Conservation (phyloP, 2,329 filamentous ascomycete species). For the Xylaria multiplex region DNA sequence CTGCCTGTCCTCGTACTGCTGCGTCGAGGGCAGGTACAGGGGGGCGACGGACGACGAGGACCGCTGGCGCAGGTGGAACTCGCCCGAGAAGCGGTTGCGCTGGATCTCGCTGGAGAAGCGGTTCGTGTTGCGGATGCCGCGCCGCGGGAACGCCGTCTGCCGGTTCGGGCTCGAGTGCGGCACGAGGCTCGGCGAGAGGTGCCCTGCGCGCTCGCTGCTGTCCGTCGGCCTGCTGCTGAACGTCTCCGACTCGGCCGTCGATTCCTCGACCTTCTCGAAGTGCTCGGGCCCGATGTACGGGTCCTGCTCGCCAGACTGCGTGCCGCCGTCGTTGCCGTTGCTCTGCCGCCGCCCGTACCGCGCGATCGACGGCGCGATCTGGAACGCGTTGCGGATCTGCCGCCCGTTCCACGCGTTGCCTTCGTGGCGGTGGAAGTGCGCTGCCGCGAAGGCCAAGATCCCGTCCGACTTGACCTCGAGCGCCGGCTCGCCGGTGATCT, state of each 20-base stretch:
- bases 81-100: conserved; percentile 31
- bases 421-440: conserved; percentile 37
- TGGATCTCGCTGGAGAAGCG: conserved; percentile 35
- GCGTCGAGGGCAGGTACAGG: conserved; percentile 33
- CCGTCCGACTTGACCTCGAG: conserved; percentile 36
- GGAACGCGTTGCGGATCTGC: conserved; percentile 45
- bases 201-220: conserved; percentile 5
- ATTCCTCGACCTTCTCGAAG: conserved; percentile 39
- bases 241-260: conserved; percentile 30
- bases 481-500: conserved; percentile 34
- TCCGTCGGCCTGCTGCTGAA: conserved; percentile 4
- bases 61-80: conserved; percentile 36
- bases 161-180: conserved; percentile 33
- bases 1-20: conserved; percentile 22
- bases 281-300: conserved; percentile 36
- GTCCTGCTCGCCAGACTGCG: conserved; percentile 21
- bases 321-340: conserved; percentile 4
- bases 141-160: conserved; percentile 28
- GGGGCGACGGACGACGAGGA: conserved; percentile 35
- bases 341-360: conserved; percentile 27
- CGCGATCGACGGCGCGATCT: conserved; percentile 43
- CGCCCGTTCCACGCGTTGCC: conserved; percentile 42
- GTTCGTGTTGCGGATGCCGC: conserved; percentile 27
- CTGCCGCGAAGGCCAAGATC: conserved; percentile 37
- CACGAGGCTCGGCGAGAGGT: conserved; percentile 22